Evolutionary conservation across 179 eudicot species (phyloP), one percentile per base, ranked within the genome.

Genomic region (Heliamphora pulchella): DNA sequence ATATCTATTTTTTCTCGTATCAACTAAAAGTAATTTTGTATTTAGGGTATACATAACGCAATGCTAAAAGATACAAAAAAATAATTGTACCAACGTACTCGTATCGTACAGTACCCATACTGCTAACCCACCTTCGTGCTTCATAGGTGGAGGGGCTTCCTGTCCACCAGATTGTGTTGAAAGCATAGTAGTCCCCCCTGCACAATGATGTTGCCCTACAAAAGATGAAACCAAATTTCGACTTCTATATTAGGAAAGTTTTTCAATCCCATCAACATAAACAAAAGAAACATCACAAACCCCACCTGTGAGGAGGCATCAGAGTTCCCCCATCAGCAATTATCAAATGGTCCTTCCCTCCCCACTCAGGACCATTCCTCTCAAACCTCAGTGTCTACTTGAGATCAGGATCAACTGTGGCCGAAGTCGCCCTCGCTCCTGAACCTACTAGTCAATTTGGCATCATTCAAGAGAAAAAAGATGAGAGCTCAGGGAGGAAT

Each of bases 321-420:
- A 61, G 79, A 15, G 80, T 72, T 77, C 80, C 59, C 31, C 79
- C 59, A 15, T 48, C 72, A 77, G 41, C 63, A 65, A 31, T 50
- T 50, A 53, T 39, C 47, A 48, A 77, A 77, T 63, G 59, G 47
- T 13, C 55, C 55, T 43, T 77, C 48, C 58, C 55, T 77, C 48
- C 58, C 79, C 46, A 48, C 80, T 78, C 15, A 2, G 50, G 47
- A 51, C 20, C 47, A 5, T 39, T 22, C 13, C 20, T 65, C 48
- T 51, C 46, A 78, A 65, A 50, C 50, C 48, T 11, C 3, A 50
- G 44, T 15, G 18, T 51, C 17, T 41, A 22, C 31, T 57, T 15
- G 51, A 75, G 66, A 54, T 22, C 47, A 39, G 46, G 47, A 74
- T 54, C 63, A 54, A 71, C 14, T 73, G 15, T 13, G n/a, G 74